A percentile compares a stretch with the other conserved stretches of the same genome.
These are phyloP conservation scores for Nemania sp. DNA, from an alignment of 2,329 filamentous ascomycete species.

Conservation along the genomic window DNA sequence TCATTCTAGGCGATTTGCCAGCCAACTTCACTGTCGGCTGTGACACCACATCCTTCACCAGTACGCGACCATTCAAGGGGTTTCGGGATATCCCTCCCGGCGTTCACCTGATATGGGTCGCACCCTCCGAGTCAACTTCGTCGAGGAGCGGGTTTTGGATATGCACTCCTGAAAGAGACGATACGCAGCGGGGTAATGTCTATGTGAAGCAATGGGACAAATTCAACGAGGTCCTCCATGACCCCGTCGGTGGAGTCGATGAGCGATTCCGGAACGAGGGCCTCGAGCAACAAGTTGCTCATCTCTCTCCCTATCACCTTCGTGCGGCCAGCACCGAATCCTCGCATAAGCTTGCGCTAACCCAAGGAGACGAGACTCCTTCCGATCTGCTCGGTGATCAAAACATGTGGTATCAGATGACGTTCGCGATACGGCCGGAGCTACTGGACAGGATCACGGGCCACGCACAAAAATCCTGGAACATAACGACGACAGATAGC, in stretches of 20 bases:
- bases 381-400: slow-evolving; percentile 37
- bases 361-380: slow-evolving; percentile 29
- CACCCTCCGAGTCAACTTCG: slow-evolving; percentile 53
- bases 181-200: slow-evolving; percentile 39
- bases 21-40: slow-evolving; percentile 57
- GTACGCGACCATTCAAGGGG: slow-evolving; percentile 53
- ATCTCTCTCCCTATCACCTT: slow-evolving; percentile 52
- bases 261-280: slow-evolving; percentile 50
- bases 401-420: slow-evolving; percentile 57
- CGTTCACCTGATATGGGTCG: slow-evolving; percentile 63
- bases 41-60: slow-evolving; percentile 55
- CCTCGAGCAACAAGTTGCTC: slow-evolving; percentile 45
- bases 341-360: slow-evolving; percentile 14
- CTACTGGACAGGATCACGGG: slow-evolving; percentile 55
- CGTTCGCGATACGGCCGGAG: slow-evolving; percentile 50
- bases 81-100: slow-evolving; percentile 60
- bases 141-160: slow-evolving; percentile 64
- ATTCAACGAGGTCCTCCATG: slow-evolving; percentile 58
- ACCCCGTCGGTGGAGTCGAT: slow-evolving; percentile 52
- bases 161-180: slow-evolving; percentile 42
- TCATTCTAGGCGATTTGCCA: slow-evolving; percentile 58
- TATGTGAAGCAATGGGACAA: slow-evolving; percentile 50
- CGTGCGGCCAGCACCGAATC: slow-evolving; percentile 35
- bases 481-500: slow-evolving; percentile 58
- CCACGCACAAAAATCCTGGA: slow-evolving; percentile 50